These are phyloP conservation scores for Salvia miltiorrhiza DNA, from an alignment of 257 asterid genomes.

Conservation along the genomic window DNA sequence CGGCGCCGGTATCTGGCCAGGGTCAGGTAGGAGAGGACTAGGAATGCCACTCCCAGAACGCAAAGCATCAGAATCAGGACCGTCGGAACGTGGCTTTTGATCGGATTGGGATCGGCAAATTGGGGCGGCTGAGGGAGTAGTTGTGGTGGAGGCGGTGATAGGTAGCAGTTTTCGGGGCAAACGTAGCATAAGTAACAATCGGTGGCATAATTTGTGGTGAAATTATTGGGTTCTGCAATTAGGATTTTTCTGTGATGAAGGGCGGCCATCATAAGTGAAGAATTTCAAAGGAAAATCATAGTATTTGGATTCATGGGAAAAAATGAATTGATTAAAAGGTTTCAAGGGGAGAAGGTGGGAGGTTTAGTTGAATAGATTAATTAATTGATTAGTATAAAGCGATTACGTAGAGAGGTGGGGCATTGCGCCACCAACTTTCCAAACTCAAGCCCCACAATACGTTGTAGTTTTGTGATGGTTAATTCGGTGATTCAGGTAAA, in stretches of 20 bases:
- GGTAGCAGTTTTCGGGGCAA: conserved; percentile 29
- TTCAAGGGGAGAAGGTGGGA: conserved; percentile 15
- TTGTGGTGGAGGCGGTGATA: conserved; percentile 11
- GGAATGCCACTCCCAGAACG: conserved; percentile 43
- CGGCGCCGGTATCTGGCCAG: conserved; percentile 30
- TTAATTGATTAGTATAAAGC: conserved; percentile 2
- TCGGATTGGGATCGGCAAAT: background rate
- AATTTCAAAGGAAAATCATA: background rate
- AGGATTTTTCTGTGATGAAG: conserved; percentile 32
- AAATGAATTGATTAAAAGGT: background rate
- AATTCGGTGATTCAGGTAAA: background rate
- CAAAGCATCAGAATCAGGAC: conserved; percentile 50
- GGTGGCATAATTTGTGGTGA: background rate
- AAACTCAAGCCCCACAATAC: background rate
- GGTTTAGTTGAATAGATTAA: conserved; percentile 12
- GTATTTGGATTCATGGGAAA: background rate
- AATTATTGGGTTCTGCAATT: background rate
- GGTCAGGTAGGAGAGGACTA: conserved; percentile 46
- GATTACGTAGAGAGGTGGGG: conserved; percentile 33
- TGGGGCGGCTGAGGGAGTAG: conserved; percentile 9
- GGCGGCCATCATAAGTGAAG: conserved; percentile 25
- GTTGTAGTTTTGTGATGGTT: background rate
- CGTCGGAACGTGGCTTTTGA: conserved; percentile 23
- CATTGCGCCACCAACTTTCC: background rate
- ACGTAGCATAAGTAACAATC: conserved; percentile 22